Evolutionary conservation across 2,329 filamentous ascomycete species (phyloP).

Genomic region (Cladosporium sp.): DNA sequence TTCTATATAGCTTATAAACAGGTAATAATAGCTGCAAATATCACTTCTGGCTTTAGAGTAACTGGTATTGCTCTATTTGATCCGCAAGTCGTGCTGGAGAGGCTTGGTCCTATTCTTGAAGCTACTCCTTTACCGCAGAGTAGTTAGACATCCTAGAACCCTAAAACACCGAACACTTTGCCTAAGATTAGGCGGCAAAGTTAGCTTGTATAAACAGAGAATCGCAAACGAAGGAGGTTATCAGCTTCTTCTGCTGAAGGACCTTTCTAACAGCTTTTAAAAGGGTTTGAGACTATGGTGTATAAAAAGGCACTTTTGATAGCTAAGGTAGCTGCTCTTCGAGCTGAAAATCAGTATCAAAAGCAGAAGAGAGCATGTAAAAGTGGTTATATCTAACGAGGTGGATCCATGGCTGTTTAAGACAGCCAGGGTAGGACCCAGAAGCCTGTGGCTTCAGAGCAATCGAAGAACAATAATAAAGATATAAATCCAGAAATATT

Average conservation of each 20-base stretch:
- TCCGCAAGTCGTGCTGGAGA: not conserved
- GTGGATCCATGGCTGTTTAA: too few species aligned
- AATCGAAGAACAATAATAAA: not conserved
- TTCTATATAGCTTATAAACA: not conserved
- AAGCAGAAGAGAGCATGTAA: too few species aligned
- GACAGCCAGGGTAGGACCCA: too few species aligned
- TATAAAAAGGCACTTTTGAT: too few species aligned
- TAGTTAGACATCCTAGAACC: not conserved
- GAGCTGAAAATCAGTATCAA: too few species aligned
- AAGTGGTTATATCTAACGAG: too few species aligned
- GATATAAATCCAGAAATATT: too few species aligned
- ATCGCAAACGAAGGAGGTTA: not conserved
- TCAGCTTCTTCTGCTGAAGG: not conserved
- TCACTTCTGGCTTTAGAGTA: not conserved
- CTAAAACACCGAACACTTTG: not conserved
- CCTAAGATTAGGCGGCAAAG: not conserved
- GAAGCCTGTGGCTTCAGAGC: too few species aligned
- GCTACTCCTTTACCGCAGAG: not conserved
- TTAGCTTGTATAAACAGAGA: constrained; percentile 7
- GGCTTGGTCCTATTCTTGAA: not conserved
- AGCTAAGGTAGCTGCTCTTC: too few species aligned
- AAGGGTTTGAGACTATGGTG: not conserved
- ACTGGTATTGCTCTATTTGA: not conserved
- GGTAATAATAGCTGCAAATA: not conserved
- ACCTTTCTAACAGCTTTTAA: not conserved